phyloP scores from a whole-genome alignment of 2,329 filamentous ascomycete species.

The Colletotrichum melonis region DNA sequence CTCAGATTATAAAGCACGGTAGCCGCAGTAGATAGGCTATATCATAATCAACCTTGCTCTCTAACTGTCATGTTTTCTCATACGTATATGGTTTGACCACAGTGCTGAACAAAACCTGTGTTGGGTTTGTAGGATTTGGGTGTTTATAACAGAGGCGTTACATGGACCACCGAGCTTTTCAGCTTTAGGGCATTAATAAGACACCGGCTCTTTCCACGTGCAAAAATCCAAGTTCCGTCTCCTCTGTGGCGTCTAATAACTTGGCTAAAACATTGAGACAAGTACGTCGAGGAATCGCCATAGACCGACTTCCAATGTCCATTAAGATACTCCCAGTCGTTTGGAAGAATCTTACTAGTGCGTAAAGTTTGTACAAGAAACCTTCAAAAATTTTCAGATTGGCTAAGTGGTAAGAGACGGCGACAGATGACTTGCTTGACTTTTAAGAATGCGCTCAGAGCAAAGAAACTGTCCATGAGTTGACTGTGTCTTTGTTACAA shows the following conservation, averaged over 20 bases:
- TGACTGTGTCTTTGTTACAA: too few species aligned
- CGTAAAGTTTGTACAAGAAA: too few species aligned
- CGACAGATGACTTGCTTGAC: too few species aligned
- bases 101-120: background rate
- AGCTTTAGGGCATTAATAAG: background rate
- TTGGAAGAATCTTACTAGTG: too few species aligned
- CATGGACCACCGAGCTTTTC: background rate
- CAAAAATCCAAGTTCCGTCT: background rate
- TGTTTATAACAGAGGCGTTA: background rate
- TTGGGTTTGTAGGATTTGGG: constrained; percentile 7
- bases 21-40: constrained; percentile 3
- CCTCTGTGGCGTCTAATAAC: background rate
- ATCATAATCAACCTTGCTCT: constrained; percentile 21
- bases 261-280: background rate
- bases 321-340: too few species aligned
- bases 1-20: constrained; percentile 10
- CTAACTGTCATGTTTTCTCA: background rate
- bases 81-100: constrained; percentile 2
- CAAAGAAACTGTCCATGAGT: too few species aligned
- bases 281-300: background rate
- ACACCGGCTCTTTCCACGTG: background rate
- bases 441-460: too few species aligned
- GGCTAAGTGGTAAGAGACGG: too few species aligned
- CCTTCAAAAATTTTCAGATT: too few species aligned
- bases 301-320: background rate